Evolutionary conservation across 2,329 filamentous ascomycete genomes (phyloP).

Genomic region (Pezicula radicicola): DNA sequence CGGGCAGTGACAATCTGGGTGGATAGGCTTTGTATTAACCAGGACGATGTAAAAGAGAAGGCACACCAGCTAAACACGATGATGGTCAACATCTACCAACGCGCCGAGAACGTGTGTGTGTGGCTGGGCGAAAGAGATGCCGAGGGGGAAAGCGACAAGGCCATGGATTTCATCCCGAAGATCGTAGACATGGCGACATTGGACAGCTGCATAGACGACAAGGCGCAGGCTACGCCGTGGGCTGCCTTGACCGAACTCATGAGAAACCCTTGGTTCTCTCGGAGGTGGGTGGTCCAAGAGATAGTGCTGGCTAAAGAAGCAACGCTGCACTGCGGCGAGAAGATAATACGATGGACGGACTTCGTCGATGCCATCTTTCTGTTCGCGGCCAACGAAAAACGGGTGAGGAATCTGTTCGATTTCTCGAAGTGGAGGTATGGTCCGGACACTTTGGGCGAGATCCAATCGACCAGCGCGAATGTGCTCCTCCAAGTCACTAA

Average conservation of each 20-base stretch:
- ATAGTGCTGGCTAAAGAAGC: slow-evolving; percentile 32
- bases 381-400: slow-evolving; percentile 14
- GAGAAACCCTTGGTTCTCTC: slow-evolving; percentile 32
- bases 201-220: neutral
- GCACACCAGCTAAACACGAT: slow-evolving; percentile 8
- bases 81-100: slow-evolving; percentile 13
- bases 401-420: too few species aligned
- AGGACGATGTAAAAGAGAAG: slow-evolving; percentile 7
- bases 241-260: too few species aligned
- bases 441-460: neutral
- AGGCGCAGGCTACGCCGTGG: too few species aligned
- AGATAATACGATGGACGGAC: slow-evolving; percentile 31
- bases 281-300: slow-evolving; percentile 39
- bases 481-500: slow-evolving; percentile 10
- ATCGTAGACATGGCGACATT: slow-evolving; percentile 7
- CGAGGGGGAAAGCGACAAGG: too few species aligned
- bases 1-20: slow-evolving; percentile 9
- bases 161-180: slow-evolving; percentile 8
- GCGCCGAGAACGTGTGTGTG: slow-evolving; percentile 8
- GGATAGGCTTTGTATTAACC: slow-evolving; percentile 16
- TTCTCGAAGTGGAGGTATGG: too few species aligned
- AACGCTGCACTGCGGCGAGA: slow-evolving; percentile 30
- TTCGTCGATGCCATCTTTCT: slow-evolving; percentile 25
- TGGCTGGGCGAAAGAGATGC: slow-evolving; percentile 8
- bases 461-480: slow-evolving; percentile 4